Evolutionary conservation across 805 yeast genomes (phyloP).

Genomic region (Wickerhamomyces pijperi): DNA sequence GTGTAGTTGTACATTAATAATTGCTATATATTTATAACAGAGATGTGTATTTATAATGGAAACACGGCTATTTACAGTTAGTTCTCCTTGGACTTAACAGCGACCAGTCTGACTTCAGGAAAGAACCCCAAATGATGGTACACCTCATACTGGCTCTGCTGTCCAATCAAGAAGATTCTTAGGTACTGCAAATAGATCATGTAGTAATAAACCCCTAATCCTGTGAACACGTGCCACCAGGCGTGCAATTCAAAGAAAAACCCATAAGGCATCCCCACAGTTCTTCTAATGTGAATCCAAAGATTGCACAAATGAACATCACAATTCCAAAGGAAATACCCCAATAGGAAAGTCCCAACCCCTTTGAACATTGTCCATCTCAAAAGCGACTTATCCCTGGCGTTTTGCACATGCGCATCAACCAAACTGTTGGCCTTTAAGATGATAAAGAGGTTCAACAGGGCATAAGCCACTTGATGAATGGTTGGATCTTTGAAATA

Average conservation of each 20-base stretch:
- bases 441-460: constrained; percentile 66
- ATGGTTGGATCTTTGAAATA: constrained; percentile 72
- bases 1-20: too few species aligned
- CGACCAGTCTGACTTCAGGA: constrained; percentile 33
- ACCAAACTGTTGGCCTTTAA: constrained; percentile 45
- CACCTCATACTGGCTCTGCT: constrained; percentile 43
- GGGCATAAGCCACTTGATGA: constrained; percentile 80
- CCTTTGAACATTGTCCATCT: constrained; percentile 49
- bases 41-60: too few species aligned
- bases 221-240: constrained; percentile 93
- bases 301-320: constrained; percentile 69
- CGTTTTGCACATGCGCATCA: constrained; percentile 38
- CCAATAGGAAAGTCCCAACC: constrained; percentile 50
- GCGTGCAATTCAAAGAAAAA: constrained; percentile 85
- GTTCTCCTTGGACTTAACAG: neutral
- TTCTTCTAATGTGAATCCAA: constrained; percentile 49
- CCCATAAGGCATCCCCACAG: constrained; percentile 76
- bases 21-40: too few species aligned
- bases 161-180: constrained; percentile 51
- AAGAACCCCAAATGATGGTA: constrained; percentile 48
- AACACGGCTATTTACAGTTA: too few species aligned
- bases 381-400: constrained; percentile 34
- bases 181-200: constrained; percentile 70
- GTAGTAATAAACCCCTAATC: constrained; percentile 80
- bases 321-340: constrained; percentile 80